These are phyloP conservation scores for Hypoxylon crocopeplum DNA, from an alignment of 495 filamentous ascomycete species.

Conservation along the genomic window DNA sequence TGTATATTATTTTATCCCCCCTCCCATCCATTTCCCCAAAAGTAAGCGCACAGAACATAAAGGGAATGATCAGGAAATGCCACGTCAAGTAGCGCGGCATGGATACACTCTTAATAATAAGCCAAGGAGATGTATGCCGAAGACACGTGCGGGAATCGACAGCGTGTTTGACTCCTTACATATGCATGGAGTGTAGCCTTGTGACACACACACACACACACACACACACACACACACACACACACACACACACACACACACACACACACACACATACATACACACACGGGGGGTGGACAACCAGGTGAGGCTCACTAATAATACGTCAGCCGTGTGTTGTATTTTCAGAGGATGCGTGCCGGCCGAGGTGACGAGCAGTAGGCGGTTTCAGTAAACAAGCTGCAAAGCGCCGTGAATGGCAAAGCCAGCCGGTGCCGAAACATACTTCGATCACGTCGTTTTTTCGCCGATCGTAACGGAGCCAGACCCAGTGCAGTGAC, in stretches of 20 bases:
- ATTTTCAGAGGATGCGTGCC: conserved; percentile 3
- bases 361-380: background rate
- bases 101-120: conserved; percentile 23
- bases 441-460: conserved; percentile 5
- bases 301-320: conserved; percentile 36
- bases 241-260: conserved; percentile 8
- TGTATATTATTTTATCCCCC: background rate
- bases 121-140: conserved; percentile 26
- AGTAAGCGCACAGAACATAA: conserved; percentile 25
- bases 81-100: conserved; percentile 35
- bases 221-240: conserved; percentile 3
- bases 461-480: conserved; percentile 27
- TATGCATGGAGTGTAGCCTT: conserved; percentile 36
- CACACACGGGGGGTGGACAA: too few species aligned
- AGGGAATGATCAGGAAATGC: conserved; percentile 34
- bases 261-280: conserved; percentile 3
- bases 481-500: conserved; percentile 13
- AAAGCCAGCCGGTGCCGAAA: conserved; percentile 22
- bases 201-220: conserved; percentile 23
- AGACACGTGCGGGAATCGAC: conserved; percentile 33
- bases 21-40: conserved; percentile 12
- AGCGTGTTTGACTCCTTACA: conserved; percentile 32
- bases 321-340: conserved; percentile 34
- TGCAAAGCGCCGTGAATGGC: conserved; percentile 27
- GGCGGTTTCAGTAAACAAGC: background rate